Conservation (phyloP, 768 basidiomycete species). For the Leucogyrophana mollusca region DNA sequence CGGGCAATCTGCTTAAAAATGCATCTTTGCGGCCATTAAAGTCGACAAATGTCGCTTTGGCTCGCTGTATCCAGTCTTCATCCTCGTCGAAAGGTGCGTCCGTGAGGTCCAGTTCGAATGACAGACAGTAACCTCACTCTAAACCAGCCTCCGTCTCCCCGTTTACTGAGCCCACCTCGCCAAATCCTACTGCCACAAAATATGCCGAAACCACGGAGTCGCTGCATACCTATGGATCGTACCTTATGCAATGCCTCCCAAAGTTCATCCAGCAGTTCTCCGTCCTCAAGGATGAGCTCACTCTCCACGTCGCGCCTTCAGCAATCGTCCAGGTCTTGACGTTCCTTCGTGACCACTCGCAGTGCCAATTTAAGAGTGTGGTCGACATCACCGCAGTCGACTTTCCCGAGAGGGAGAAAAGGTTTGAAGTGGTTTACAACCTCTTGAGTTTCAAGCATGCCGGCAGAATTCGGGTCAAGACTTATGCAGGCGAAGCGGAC, state of each 20-base stretch:
- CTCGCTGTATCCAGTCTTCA: conserved; percentile 49
- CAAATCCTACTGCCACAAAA: conserved; percentile 75
- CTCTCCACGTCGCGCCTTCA: conserved; percentile 81
- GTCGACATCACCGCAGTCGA: conserved; percentile 97
- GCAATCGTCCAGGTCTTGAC: conserved; percentile 82
- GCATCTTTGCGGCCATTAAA: conserved; percentile 33
- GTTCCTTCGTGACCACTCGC: conserved; percentile 93
- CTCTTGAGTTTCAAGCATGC: conserved; percentile 77
- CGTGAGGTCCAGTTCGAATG: neutral
- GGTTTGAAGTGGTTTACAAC: conserved; percentile 98
- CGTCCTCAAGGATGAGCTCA: conserved; percentile 93
- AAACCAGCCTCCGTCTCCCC: conserved; percentile 65
- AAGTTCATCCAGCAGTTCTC: conserved; percentile 99
- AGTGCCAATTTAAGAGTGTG: conserved; percentile 89
- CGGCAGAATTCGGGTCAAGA: conserved; percentile 93
- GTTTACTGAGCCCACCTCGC: conserved; percentile 86
- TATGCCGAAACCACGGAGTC: conserved; percentile 73
- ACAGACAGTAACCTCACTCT: conserved; percentile 9
- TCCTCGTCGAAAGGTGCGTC: conserved; percentile 47
- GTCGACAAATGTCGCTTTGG: conserved; percentile 20
- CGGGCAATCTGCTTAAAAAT: conserved; percentile 42
- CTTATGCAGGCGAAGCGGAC: conserved; percentile 91
- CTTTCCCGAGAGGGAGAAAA: conserved; percentile 87
- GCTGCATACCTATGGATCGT: conserved; percentile 90
- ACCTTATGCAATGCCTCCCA: conserved; percentile 88